These are phyloP conservation scores for Plectranthus barbatus DNA, from an alignment of 257 asterid genomes.

Conservation along the genomic window DNA sequence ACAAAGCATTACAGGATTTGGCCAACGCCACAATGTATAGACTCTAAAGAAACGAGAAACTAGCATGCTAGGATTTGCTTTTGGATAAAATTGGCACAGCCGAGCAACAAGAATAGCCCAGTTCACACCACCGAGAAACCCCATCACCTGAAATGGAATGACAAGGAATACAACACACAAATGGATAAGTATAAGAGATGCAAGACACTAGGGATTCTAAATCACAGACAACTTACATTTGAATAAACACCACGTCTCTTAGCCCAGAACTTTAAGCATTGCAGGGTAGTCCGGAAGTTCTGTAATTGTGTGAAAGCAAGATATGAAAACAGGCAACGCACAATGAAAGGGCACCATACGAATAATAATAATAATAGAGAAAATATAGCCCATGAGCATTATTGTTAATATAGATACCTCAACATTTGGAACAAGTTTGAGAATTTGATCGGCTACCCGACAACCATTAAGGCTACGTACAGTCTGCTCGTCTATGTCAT, in stretches of 20 bases:
- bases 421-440: slow-evolving; percentile 78
- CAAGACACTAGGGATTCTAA: neutral
- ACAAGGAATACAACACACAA: neutral
- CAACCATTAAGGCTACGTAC: slow-evolving; percentile 94
- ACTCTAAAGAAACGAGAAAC: slow-evolving; percentile 90
- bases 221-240: slow-evolving; percentile 45
- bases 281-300: slow-evolving; percentile 74
- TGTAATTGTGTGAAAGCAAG: slow-evolving; percentile 14
- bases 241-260: slow-evolving; percentile 92
- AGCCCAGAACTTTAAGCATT: slow-evolving; percentile 91
- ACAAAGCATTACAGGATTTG: slow-evolving; percentile 92
- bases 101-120: slow-evolving; percentile 99
- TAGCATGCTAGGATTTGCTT: slow-evolving; percentile 92
- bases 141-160: slow-evolving; percentile 59
- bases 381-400: neutral
- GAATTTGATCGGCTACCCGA: slow-evolving; percentile 92
- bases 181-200: neutral
- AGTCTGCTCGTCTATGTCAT: slow-evolving; percentile 80
- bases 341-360: neutral
- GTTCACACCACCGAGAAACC: slow-evolving; percentile 97
- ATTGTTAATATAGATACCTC: slow-evolving; percentile 39
- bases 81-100: slow-evolving; percentile 87
- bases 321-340: neutral
- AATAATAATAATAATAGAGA: too few relatives aligned
- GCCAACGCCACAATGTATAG: slow-evolving; percentile 93